Base-by-base conservation (phyloP, 495 filamentous ascomycete genomes). In the Neurospora sp. region DNA sequence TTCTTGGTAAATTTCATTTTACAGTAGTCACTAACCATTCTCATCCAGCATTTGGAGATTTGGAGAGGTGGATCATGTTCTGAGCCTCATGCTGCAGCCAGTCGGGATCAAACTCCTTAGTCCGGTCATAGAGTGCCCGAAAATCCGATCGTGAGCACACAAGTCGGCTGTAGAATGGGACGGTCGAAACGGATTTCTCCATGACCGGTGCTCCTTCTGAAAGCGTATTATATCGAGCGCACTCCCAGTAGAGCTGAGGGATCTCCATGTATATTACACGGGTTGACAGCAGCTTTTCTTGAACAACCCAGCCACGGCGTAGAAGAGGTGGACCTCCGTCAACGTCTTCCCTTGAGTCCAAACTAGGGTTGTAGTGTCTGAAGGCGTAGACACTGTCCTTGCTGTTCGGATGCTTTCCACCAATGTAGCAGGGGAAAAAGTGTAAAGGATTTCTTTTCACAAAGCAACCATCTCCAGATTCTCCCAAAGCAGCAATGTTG, bases 1-100 rank as follows among this genome's bases (percentile, higher is more conserved):
- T 73, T 69, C 36, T 76, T 74, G 1, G 76, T 76, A 10, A 78
- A 69, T 4, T 37, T 42, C n/a, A 31, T 69, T 2, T 36, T n/a
- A 17, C 31, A 8, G 5, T 75, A 75, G 37, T 71, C 72, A 1
- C 71, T 28, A 3, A 74, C 71, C 24, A 73, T 21, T 11, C 43
- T 5, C n/a, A 11, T 45, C 43, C 43, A 45, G 3, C 8, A 45
- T 45, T 45, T 45, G 43, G 0, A 11, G n/a, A 45, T 45, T 45
- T 45, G 43, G 0, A 11, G n/a, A 45, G 19, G 11, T 10, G 0
- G 1, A 45, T 45, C 19, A 45, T 45, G 43, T 21, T 45, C n/a
- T 45, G 43, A 4, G 19, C 43, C 0, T 45, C 19, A 10, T 45
- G 8, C 4, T 45, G 19, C 43, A 45, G 19, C 8, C 10, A 0